These are phyloP conservation scores for Cinnamomum chago DNA, from an alignment of 164 flowering plant species.

Conservation along the genomic window DNA sequence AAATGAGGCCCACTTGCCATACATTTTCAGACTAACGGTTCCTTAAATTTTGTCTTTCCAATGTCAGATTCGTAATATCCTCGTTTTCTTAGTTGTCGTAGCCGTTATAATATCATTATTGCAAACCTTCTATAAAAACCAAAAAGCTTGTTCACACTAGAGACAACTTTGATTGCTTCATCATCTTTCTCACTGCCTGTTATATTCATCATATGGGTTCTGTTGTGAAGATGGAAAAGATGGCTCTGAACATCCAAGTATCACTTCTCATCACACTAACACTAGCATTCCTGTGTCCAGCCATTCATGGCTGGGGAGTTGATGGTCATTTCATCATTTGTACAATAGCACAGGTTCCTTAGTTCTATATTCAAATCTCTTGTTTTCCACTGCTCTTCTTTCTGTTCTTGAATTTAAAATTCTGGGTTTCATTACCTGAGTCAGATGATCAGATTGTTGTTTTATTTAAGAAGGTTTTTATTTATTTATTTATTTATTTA, in stretches of 20 bases:
- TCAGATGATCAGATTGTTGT: background rate
- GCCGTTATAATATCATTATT: background rate
- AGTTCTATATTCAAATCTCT: background rate
- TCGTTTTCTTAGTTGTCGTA: no score
- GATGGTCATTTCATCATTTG: slow-evolving; percentile 67
- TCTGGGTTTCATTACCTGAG: background rate
- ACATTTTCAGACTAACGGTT: no score
- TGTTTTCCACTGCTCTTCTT: background rate
- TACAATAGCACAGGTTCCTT: slow-evolving; percentile 62
- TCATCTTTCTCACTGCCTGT: background rate
- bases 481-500: no score
- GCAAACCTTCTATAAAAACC: background rate
- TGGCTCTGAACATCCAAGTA: slow-evolving; percentile 1
- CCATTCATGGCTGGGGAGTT: slow-evolving; percentile 49
- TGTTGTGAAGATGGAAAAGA: background rate
- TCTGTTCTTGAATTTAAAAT: background rate
- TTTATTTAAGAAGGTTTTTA: background rate
- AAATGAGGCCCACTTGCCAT: no score
- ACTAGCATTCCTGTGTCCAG: slow-evolving; percentile 31
- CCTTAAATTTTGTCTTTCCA: no score
- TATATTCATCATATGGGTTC: background rate
- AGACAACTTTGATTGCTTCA: background rate
- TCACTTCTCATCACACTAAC: slow-evolving; percentile 12
- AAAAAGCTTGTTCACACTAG: background rate
- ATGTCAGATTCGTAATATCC: no score